phyloP scores from a whole-genome alignment of 1,139 yeast species.

The Meyerozyma carpophila region DNA sequence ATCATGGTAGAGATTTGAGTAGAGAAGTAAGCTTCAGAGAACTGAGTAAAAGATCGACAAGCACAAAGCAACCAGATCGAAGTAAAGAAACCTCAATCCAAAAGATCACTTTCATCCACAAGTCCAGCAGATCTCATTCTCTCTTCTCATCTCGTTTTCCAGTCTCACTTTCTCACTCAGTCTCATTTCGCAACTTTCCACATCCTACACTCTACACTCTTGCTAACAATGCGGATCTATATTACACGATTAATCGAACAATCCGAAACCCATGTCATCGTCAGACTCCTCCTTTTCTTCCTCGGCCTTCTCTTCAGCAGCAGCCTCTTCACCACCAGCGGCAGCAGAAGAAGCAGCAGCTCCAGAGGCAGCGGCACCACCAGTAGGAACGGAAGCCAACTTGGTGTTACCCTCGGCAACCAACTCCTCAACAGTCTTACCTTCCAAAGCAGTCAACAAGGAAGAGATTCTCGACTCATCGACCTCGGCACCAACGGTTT shows the following conservation, averaged over 20 bases:
- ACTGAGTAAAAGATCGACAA: too few relatives aligned
- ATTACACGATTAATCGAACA: conserved; percentile 58
- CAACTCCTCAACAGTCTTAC: conserved; percentile 71
- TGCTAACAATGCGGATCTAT: conserved; percentile 1
- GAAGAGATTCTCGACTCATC: conserved; percentile 68
- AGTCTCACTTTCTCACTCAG: too few relatives aligned
- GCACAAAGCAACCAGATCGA: too few relatives aligned
- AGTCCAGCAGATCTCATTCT: too few relatives aligned
- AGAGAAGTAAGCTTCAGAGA: too few relatives aligned
- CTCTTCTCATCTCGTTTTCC: too few relatives aligned
- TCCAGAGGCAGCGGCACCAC: conserved; percentile 72
- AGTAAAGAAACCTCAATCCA: too few relatives aligned
- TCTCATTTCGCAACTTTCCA: too few relatives aligned
- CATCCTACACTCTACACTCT: background rate
- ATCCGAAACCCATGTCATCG: conserved; percentile 87
- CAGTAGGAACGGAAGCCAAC: conserved; percentile 78
- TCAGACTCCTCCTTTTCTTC: conserved; percentile 45
- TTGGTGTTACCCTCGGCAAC: conserved; percentile 77
- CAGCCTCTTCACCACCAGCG: conserved; percentile 29
- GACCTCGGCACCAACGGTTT: conserved; percentile 74
- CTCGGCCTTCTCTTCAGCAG: conserved; percentile 33
- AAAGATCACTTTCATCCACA: too few relatives aligned
- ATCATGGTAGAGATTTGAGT: too few relatives aligned
- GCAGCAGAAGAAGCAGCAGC: conserved; percentile 41
- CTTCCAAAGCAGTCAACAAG: conserved; percentile 67